Conservation (phyloP, 1,284 basidiomycete genomes). For the Taiwanofungus camphoratus region DNA sequence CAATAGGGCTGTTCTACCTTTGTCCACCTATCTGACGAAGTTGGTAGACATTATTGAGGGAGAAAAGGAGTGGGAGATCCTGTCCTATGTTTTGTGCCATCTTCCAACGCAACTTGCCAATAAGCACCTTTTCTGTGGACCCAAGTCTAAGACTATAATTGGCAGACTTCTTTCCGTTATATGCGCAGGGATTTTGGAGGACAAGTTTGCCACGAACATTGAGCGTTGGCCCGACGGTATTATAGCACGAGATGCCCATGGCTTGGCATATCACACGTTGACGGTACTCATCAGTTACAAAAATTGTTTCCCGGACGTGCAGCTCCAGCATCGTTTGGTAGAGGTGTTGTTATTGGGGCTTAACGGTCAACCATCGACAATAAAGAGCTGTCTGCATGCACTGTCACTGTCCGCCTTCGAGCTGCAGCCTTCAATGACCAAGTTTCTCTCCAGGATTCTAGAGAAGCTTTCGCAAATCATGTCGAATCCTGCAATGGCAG, state of each 20-base stretch:
- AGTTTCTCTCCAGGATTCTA: conserved; percentile 76
- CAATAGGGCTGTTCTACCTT: conserved; percentile 56
- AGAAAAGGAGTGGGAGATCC: conserved; percentile 89
- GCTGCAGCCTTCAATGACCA: conserved; percentile 79
- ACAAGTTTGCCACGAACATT: conserved; percentile 54
- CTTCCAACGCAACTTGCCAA: conserved; percentile 90
- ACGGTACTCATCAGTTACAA: conserved; percentile 89
- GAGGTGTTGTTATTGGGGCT: conserved; percentile 83
- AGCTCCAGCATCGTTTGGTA: conserved; percentile 65
- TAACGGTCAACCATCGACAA: conserved; percentile 72
- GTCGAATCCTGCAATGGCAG: conserved; percentile 89
- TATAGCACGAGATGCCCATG: conserved; percentile 81
- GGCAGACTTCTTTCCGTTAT: conserved; percentile 63
- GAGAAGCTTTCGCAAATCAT: conserved; percentile 92
- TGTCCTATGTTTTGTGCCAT: conserved; percentile 90
- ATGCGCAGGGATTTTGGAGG: conserved; percentile 62
- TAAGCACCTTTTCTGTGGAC: conserved; percentile 96
- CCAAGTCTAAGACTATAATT: conserved; percentile 65
- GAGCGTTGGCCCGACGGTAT: conserved; percentile 58
- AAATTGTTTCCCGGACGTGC: conserved; percentile 68
- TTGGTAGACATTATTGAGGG: conserved; percentile 67
- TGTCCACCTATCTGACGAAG: conserved; percentile 73
- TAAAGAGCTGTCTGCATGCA: conserved; percentile 90
- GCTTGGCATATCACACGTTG: conserved; percentile 84
- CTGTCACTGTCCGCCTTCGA: conserved; percentile 89